Percentiles rank a stretch among this genome's conserved stretches.
phyloP scores from a whole-genome alignment of 495 filamentous ascomycete genomes.

The Penicillium tannophilum region DNA sequence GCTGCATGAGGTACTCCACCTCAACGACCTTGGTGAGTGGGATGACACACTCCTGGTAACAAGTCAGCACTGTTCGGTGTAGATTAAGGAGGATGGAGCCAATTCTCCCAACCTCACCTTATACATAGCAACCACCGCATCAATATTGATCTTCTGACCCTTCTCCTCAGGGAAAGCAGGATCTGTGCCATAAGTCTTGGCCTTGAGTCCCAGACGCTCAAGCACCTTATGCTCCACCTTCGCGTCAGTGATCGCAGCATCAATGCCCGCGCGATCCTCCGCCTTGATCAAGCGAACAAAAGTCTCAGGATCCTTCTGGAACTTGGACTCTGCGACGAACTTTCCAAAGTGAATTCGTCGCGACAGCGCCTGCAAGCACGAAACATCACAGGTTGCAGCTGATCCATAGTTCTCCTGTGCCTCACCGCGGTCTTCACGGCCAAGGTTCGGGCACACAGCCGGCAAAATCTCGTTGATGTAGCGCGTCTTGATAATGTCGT shows the following conservation, averaged over 20 bases:
- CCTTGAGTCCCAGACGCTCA: slow-evolving; percentile 85
- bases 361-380: slow-evolving; percentile 87
- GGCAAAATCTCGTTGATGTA: slow-evolving; percentile 87
- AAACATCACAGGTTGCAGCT: slow-evolving; percentile 86
- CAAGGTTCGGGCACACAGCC: slow-evolving; percentile 71
- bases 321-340: slow-evolving; percentile 99
- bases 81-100: neutral
- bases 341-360: slow-evolving; percentile 96
- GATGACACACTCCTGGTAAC: slow-evolving; percentile 82
- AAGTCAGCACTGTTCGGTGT: slow-evolving; percentile 12
- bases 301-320: slow-evolving; percentile 74
- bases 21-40: slow-evolving; percentile 97
- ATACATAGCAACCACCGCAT: slow-evolving; percentile 94
- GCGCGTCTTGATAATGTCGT: slow-evolving; percentile 78
- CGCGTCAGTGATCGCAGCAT: slow-evolving; percentile 84
- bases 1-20: slow-evolving; percentile 96
- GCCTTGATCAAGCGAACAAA: slow-evolving; percentile 81
- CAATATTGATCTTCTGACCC: slow-evolving; percentile 80
- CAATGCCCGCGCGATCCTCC: slow-evolving; percentile 77
- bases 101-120: slow-evolving; percentile 51
- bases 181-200: slow-evolving; percentile 92
- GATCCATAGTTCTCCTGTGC: slow-evolving; percentile 94
- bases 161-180: slow-evolving; percentile 64
- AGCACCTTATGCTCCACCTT: slow-evolving; percentile 92
- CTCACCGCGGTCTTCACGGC: slow-evolving; percentile 77